Conservation (phyloP, 352 stramenopile species). For the Globisporangium heterothallicum region DNA sequence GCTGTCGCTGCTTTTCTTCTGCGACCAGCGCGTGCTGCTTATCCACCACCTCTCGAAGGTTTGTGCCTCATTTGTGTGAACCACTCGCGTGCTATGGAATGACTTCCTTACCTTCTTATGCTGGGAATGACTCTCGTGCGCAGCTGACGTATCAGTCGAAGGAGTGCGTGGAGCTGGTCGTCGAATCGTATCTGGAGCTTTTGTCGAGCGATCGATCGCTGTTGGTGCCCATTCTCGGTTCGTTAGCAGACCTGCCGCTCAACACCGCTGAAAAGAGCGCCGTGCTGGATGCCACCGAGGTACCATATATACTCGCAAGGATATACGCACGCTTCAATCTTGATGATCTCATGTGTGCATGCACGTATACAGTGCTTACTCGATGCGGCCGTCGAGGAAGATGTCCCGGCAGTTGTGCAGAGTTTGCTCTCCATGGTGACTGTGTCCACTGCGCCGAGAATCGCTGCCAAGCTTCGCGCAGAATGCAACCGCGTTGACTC, state of each 20-base stretch:
- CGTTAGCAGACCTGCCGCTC: constrained; percentile 69
- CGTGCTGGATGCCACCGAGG: constrained; percentile 59
- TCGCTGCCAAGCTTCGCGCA: constrained; percentile 43
- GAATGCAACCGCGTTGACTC: constrained; percentile 59
- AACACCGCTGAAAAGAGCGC: constrained; percentile 52
- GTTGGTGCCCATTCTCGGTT: constrained; percentile 74
- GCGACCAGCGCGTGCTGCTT: constrained; percentile 64
- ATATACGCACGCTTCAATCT: not conserved
- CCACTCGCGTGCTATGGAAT: too few species aligned
- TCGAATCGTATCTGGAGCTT: constrained; percentile 71
- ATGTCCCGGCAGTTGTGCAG: constrained; percentile 71
- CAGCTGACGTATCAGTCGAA: constrained; percentile 80
- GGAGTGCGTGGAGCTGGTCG: constrained; percentile 70
- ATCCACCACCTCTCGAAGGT: constrained; percentile 82
- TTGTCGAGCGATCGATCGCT: constrained; percentile 68
- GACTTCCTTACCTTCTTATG: not conserved
- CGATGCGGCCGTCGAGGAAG: constrained; percentile 69
- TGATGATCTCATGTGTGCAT: not conserved
- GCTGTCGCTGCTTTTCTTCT: constrained; percentile 65
- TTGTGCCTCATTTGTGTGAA: not conserved
- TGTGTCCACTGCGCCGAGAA: constrained; percentile 31
- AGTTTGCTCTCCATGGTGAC: constrained; percentile 75
- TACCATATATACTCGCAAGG: constrained; percentile 7
- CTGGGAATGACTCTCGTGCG: too few species aligned
- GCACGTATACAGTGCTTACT: constrained; percentile 42